Conservation (phyloP, 2,329 filamentous ascomycete species). For the Epichloe baconii region DNA sequence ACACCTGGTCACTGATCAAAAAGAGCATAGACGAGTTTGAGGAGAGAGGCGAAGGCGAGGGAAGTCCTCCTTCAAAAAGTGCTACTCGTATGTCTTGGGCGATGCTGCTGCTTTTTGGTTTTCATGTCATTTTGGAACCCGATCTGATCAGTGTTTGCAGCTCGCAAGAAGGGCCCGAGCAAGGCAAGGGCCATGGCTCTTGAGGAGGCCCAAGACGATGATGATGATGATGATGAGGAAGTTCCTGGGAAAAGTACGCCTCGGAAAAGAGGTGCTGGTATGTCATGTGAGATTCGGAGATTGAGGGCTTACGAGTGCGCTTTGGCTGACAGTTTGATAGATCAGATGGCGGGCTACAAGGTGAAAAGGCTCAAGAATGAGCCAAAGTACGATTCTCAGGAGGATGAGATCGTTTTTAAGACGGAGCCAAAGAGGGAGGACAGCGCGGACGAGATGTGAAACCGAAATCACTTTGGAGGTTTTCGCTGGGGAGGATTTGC, state of each 20-base stretch:
- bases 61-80: conserved; percentile 8
- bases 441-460: not conserved
- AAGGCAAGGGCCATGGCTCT: not conserved
- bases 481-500: not conserved
- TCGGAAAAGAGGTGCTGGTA: not conserved
- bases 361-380: not conserved
- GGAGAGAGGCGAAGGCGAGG: conserved; percentile 4
- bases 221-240: not conserved
- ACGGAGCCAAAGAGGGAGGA: not conserved
- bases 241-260: not conserved
- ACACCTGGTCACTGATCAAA: conserved; percentile 24
- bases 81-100: conserved; percentile 7
- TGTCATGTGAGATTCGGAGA: not conserved
- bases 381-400: not conserved
- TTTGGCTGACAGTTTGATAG: not conserved
- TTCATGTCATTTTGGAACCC: not conserved
- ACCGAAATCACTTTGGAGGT: not conserved
- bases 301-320: too few species aligned
- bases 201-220: not conserved
- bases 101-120: not conserved
- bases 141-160: not conserved
- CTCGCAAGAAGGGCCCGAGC: not conserved
- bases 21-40: conserved; percentile 24
- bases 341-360: not conserved
- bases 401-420: not conserved